These are phyloP conservation scores for Aspergillus texensis DNA, from an alignment of 2,329 filamentous ascomycete genomes.

Conservation along the genomic window DNA sequence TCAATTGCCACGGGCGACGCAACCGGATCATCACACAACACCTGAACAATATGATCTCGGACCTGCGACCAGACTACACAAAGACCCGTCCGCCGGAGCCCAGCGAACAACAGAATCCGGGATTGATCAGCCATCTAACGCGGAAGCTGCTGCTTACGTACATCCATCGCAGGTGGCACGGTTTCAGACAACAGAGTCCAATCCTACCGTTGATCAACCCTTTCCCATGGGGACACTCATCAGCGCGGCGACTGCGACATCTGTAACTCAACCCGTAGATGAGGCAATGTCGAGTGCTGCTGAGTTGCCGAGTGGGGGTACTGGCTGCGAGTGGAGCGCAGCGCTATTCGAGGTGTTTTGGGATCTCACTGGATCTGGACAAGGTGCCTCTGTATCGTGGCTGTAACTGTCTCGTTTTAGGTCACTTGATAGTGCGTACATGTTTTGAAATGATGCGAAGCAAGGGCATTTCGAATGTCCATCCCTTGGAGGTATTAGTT, in stretches of 20 bases:
- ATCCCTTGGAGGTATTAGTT: neutral
- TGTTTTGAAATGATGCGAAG: neutral
- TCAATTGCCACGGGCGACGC: neutral
- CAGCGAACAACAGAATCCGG: neutral
- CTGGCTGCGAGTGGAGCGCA: slow-evolving; percentile 23
- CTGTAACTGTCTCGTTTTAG: neutral
- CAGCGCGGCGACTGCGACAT: neutral
- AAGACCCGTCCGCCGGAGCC: neutral
- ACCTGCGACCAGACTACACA: neutral
- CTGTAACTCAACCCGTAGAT: neutral
- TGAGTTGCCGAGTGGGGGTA: slow-evolving; percentile 19
- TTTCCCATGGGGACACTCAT: neutral
- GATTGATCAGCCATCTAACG: neutral
- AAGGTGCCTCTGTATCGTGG: neutral
- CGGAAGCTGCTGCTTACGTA: neutral
- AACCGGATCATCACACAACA: neutral
- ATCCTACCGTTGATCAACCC: neutral
- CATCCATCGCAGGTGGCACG: neutral
- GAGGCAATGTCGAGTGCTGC: neutral
- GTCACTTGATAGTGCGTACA: neutral
- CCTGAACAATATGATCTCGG: neutral
- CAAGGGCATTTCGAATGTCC: neutral
- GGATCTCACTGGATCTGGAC: neutral
- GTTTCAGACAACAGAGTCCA: neutral
- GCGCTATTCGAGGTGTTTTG: slow-evolving; percentile 19